Evolutionary conservation across 2,329 filamentous ascomycete genomes (phyloP).

Genomic region (Claviceps capensis): DNA sequence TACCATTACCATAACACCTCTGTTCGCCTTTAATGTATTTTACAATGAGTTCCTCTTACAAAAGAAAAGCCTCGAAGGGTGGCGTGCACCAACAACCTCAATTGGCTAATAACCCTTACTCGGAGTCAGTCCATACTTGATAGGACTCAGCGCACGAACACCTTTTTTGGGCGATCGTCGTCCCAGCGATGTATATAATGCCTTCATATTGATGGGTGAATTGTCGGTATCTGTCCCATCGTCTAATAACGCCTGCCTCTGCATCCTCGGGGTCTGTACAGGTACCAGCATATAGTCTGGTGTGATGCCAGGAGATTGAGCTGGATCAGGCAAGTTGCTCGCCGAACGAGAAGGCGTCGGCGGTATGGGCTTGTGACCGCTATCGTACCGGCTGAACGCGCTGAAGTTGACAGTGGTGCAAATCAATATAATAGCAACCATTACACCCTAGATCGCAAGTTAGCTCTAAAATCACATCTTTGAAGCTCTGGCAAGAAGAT

Average conservation of each 20-base stretch:
- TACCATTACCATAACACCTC: neutral
- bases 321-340: constrained; percentile 8
- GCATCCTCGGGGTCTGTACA: constrained; percentile 32
- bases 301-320: constrained; percentile 16
- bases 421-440: constrained; percentile 34
- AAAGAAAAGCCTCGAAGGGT: neutral
- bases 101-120: constrained; percentile 18
- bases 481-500: neutral
- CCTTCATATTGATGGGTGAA: constrained; percentile 29
- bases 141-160: constrained; percentile 33
- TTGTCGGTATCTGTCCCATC: constrained; percentile 39
- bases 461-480: neutral
- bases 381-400: constrained; percentile 20
- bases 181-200: constrained; percentile 32
- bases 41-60: neutral
- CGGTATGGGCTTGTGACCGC: constrained; percentile 1
- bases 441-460: constrained; percentile 28
- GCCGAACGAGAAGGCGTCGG: constrained; percentile 7
- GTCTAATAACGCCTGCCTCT: constrained; percentile 28
- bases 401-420: constrained; percentile 38
- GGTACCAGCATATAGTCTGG: constrained; percentile 37
- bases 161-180: constrained; percentile 36
- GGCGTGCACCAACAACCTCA: neutral
- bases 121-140: constrained; percentile 28
- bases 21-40: neutral